phyloP scores from a whole-genome alignment of 2,329 filamentous ascomycete genomes.

The Epichloe gansuensis region DNA sequence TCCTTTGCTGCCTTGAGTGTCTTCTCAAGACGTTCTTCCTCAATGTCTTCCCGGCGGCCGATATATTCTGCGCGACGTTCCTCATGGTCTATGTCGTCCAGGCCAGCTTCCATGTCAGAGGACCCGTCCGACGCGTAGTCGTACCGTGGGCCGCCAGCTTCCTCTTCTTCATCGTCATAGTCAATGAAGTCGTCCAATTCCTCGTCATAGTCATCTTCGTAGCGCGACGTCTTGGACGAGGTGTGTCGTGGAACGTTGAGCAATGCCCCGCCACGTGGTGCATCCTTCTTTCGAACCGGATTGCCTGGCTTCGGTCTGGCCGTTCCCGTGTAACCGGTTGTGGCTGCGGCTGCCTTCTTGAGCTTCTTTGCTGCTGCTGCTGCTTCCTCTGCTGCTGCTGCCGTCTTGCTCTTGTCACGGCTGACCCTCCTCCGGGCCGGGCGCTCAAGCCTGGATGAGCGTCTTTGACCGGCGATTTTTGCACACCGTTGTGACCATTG shows the following conservation, averaged over 20 bases:
- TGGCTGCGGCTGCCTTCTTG: slow-evolving; percentile 50
- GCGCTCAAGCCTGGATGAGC: slow-evolving; percentile 1
- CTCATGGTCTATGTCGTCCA: slow-evolving; percentile 62
- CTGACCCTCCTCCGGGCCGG: background rate
- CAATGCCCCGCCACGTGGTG: slow-evolving; percentile 28
- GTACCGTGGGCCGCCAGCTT: slow-evolving; percentile 29
- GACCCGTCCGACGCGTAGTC: slow-evolving; percentile 53
- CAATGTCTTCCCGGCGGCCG: slow-evolving; percentile 55
- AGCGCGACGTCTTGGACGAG: slow-evolving; percentile 24
- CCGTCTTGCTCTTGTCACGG: slow-evolving; percentile 9
- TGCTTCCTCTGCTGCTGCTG: background rate
- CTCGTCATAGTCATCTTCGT: slow-evolving; percentile 51
- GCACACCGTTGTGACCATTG: slow-evolving; percentile 12
- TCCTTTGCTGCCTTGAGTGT: slow-evolving; percentile 51
- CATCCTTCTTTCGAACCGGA: slow-evolving; percentile 20
- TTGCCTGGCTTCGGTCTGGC: slow-evolving; percentile 42
- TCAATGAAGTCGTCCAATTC: slow-evolving; percentile 51
- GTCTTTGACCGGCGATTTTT: slow-evolving; percentile 4
- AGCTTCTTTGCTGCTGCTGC: slow-evolving; percentile 39
- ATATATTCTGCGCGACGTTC: slow-evolving; percentile 49
- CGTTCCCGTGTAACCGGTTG: slow-evolving; percentile 53
- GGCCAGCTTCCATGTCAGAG: slow-evolving; percentile 68
- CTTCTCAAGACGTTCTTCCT: slow-evolving; percentile 51
- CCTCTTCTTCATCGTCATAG: slow-evolving; percentile 44
- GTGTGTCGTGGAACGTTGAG: slow-evolving; percentile 22